Conservation (phyloP, 179 eudicot genomes). For the Kewa caespitosa region DNA sequence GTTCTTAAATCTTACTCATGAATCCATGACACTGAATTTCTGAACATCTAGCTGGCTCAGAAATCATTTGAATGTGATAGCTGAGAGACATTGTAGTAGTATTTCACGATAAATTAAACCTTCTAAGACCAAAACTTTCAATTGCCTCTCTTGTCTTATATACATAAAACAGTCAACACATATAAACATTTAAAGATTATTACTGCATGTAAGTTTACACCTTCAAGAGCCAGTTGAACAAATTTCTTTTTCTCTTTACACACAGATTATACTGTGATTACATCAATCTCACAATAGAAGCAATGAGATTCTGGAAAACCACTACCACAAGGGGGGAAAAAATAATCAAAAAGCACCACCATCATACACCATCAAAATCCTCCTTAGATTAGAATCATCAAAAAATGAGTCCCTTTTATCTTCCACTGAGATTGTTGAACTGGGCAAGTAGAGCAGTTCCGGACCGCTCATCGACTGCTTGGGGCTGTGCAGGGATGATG, state of each 20-base stretch:
- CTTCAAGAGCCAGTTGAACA: slow-evolving; percentile 6
- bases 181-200: slow-evolving; percentile 11
- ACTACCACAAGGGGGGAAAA: background rate
- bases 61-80: too few relatives aligned
- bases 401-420: slow-evolving; percentile 35
- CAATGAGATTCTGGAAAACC: background rate
- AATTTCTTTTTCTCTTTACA: background rate
- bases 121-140: background rate
- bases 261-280: background rate
- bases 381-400: too few relatives aligned
- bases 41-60: too few relatives aligned
- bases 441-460: slow-evolving; percentile 65
- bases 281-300: background rate
- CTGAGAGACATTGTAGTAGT: too few relatives aligned
- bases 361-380: slow-evolving; percentile 5
- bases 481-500: slow-evolving; percentile 29
- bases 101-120: background rate
- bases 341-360: too few relatives aligned
- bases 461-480: slow-evolving; percentile 41
- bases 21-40: too few relatives aligned
- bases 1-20: too few relatives aligned
- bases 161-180: background rate
- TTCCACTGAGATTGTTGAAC: slow-evolving; percentile 61
- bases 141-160: background rate
- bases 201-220: slow-evolving; percentile 12